Percentiles rank a stretch among this genome's conserved stretches.
Conservation (phyloP, 2,329 filamentous ascomycete species). For the Verticillium nonalfalfae region DNA sequence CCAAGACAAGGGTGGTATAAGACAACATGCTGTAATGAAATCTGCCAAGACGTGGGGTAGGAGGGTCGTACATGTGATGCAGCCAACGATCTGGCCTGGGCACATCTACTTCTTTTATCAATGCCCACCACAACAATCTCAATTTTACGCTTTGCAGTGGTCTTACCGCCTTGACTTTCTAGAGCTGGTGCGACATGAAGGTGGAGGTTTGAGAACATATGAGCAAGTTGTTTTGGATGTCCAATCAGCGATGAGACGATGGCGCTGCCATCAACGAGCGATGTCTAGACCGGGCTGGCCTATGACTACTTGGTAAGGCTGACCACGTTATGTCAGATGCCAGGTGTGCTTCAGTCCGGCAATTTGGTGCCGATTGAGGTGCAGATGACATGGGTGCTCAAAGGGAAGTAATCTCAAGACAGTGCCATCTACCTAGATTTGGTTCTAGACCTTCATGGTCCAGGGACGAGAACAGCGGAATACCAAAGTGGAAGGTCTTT, state of each 20-base stretch:
- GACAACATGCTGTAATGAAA: not conserved
- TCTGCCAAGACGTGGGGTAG: not conserved
- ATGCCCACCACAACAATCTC: not conserved
- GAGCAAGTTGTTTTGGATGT: not conserved
- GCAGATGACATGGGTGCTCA: not conserved
- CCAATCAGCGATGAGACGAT: not conserved
- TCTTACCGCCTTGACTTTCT: not conserved
- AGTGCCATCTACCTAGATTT: not conserved
- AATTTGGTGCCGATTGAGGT: not conserved
- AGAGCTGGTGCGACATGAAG: not conserved
- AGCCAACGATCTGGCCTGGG: not conserved
- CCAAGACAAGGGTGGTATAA: not conserved
- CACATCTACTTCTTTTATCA: not conserved
- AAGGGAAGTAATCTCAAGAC: no score
- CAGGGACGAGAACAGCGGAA: no score
- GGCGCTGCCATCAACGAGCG: not conserved
- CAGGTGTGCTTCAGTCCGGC: not conserved
- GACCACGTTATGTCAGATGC: not conserved
- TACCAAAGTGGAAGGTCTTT: no score
- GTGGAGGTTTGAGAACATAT: not conserved
- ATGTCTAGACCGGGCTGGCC: not conserved
- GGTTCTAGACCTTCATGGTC: no score
- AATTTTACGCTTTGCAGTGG: not conserved
- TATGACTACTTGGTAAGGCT: not conserved
- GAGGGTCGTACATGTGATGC: not conserved